Evolutionary conservation across 2,329 filamentous ascomycete species (phyloP).

Genomic region (Cercospora canescens): DNA sequence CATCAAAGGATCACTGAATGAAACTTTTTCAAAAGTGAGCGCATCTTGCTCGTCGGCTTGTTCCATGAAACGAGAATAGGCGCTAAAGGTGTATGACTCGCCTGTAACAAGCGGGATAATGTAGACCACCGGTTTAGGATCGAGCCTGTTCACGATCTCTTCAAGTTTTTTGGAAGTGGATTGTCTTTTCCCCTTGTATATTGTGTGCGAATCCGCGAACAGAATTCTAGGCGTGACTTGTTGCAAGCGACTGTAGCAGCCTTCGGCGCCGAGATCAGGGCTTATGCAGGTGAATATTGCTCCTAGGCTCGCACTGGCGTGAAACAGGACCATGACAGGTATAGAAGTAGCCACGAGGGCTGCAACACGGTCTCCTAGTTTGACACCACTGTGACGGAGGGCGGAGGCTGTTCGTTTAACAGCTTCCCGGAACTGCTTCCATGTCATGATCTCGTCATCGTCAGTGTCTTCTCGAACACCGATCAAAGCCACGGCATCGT

Average conservation of each 20-base stretch:
- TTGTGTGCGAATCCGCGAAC: conserved; percentile 43
- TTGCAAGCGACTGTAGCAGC: conserved; percentile 40
- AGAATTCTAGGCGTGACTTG: conserved; percentile 44
- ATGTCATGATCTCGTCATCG: conserved; percentile 41
- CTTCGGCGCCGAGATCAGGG: conserved; percentile 44
- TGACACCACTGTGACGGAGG: conserved; percentile 39
- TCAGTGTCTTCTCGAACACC: conserved; percentile 42
- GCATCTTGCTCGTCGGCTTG: conserved; percentile 32
- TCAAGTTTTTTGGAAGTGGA: conserved; percentile 36
- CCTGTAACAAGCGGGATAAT: conserved; percentile 31
- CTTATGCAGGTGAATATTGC: conserved; percentile 48
- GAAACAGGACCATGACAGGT: conserved; percentile 44
- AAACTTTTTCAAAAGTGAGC: conserved; percentile 40
- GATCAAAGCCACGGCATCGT: conserved; percentile 40
- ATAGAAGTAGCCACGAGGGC: conserved; percentile 47
- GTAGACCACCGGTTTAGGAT: conserved; percentile 29
- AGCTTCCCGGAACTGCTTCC: conserved; percentile 41
- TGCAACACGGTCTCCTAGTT: conserved; percentile 41
- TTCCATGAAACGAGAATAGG: conserved; percentile 37
- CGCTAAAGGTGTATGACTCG: conserved; percentile 25
- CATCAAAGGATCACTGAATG: conserved; percentile 45
- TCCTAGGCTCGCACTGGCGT: conserved; percentile 43
- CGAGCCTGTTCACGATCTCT: conserved; percentile 35
- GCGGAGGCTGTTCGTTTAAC: conserved; percentile 42
- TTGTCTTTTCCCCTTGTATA: conserved; percentile 42